phyloP scores from a whole-genome alignment of 2,329 filamentous ascomycete species.

The Trichoderma asperellum region DNA sequence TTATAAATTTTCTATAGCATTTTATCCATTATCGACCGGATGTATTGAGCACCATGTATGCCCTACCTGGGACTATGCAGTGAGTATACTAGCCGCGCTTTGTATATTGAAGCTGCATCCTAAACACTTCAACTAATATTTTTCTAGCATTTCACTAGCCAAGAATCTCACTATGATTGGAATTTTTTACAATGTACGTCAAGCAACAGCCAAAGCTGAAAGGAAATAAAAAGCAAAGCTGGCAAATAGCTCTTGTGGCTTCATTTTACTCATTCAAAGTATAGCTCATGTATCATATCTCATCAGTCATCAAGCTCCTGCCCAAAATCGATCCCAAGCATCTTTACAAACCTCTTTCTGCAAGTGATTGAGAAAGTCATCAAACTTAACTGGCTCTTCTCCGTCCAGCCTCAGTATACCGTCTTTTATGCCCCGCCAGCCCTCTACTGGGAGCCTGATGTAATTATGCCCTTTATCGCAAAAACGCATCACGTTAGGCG shows the following conservation, averaged over 20 bases:
- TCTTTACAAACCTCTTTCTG: constrained; percentile 31
- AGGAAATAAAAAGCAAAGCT: too few relatives aligned
- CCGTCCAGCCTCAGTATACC: constrained; percentile 33
- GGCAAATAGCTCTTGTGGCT: not conserved
- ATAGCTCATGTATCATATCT: not conserved
- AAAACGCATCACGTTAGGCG: constrained; percentile 19
- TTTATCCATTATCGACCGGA: too few relatives aligned
- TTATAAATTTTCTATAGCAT: too few relatives aligned
- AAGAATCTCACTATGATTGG: too few relatives aligned
- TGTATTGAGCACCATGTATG: too few relatives aligned
- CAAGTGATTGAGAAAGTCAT: constrained; percentile 30
- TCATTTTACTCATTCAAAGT: not conserved
- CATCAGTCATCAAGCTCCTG: constrained; percentile 8
- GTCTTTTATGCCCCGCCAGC: constrained; percentile 34
- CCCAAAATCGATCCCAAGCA: constrained; percentile 31
- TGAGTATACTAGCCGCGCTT: too few relatives aligned
- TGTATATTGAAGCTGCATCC: too few relatives aligned
- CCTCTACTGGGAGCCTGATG: constrained; percentile 33
- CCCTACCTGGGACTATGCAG: too few relatives aligned
- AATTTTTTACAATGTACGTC: too few relatives aligned
- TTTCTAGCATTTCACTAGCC: too few relatives aligned
- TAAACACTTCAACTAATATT: too few relatives aligned
- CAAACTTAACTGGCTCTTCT: constrained; percentile 30
- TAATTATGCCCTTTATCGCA: constrained; percentile 33
- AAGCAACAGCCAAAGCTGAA: too few relatives aligned